Conservation (phyloP, 179 eudicot species). For the Spinacia oleracea region DNA sequence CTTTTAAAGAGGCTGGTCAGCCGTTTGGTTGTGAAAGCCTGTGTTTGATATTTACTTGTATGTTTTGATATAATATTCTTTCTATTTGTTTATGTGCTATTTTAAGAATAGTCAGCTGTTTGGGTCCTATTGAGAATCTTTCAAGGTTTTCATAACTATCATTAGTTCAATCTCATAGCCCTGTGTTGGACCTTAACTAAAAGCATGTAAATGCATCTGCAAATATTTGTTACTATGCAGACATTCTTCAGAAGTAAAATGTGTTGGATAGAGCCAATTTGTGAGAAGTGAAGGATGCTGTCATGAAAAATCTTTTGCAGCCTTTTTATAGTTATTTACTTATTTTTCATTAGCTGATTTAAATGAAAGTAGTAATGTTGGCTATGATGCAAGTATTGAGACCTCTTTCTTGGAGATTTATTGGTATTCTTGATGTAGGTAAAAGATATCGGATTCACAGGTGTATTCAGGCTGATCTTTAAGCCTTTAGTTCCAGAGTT, state of each 20-base stretch:
- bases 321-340: background rate
- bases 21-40: background rate
- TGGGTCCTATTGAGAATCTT: background rate
- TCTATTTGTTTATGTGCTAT: background rate
- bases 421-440: slow-evolving; percentile 50
- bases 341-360: background rate
- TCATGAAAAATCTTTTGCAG: background rate
- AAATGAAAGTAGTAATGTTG: background rate
- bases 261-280: background rate
- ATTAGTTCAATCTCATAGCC: slow-evolving; percentile 2
- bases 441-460: slow-evolving; percentile 82
- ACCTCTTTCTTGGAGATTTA: background rate
- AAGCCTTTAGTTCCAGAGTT: slow-evolving; percentile 76
- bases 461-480: slow-evolving; percentile 83
- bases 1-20: background rate
- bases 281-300: background rate
- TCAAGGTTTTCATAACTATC: background rate
- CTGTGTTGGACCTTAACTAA: background rate
- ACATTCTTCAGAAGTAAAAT: background rate
- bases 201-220: background rate
- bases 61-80: slow-evolving; percentile 4
- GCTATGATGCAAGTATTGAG: background rate
- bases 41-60: background rate
- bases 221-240: background rate
- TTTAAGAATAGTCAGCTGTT: background rate